A percentile compares a stretch with the other conserved stretches of the same genome.
phyloP scores from a whole-genome alignment of 2,329 filamentous ascomycete genomes.

The Leptosphaerulina australis region DNA sequence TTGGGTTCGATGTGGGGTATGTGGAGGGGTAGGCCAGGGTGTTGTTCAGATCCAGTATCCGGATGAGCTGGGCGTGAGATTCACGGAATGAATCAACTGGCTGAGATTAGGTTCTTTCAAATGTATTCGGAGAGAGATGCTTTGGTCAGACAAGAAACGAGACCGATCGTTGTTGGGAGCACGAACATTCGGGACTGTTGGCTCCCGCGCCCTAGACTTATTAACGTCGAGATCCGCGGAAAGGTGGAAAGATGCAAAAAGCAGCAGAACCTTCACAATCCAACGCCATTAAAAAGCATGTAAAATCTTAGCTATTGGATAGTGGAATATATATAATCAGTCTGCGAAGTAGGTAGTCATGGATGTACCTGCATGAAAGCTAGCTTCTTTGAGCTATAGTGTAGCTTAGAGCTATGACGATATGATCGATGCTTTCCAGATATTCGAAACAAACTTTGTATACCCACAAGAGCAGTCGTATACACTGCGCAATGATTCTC shows the following conservation, averaged over 20 bases:
- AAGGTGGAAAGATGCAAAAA: conserved; percentile 2
- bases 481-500: background rate
- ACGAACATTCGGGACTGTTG: conserved; percentile 12
- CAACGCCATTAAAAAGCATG: conserved; percentile 10
- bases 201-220: conserved; percentile 17
- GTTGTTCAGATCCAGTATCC: background rate
- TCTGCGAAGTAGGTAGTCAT: conserved; percentile 12
- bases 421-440: conserved; percentile 1
- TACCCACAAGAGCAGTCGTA: background rate
- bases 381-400: conserved; percentile 9
- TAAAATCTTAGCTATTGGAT: conserved; percentile 2
- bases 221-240: conserved; percentile 8
- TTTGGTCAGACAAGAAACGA: conserved; percentile 1
- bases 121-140: background rate
- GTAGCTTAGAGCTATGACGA: conserved; percentile 13
- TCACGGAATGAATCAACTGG: background rate
- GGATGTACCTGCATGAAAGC: conserved; percentile 15
- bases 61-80: background rate
- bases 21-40: conserved; percentile 11
- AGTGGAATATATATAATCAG: background rate
- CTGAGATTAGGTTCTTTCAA: background rate
- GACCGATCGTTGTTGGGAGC: conserved; percentile 6
- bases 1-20: conserved; percentile 14
- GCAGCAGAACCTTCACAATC: conserved; percentile 5
- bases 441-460: background rate